phyloP scores from a whole-genome alignment of 1,284 basidiomycete species.

The Cutaneotrichosporon cavernicola region DNA sequence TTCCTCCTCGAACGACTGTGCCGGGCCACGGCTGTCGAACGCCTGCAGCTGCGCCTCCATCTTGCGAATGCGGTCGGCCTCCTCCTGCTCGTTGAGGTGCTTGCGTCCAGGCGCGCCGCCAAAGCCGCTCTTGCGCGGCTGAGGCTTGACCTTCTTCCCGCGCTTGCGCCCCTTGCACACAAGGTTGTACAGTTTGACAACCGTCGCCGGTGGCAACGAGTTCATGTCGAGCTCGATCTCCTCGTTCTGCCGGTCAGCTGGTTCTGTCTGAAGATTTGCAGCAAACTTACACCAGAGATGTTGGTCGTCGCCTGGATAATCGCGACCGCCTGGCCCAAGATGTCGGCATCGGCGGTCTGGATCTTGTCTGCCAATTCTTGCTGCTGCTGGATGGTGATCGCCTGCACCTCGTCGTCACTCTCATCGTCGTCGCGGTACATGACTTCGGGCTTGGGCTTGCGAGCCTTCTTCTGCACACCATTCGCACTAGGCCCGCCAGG shows the following conservation, averaged over 20 bases:
- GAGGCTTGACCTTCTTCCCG: conserved; percentile 31
- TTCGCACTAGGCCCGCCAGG: conserved; percentile 32
- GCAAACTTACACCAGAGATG: conserved; percentile 75
- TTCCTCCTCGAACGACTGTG: conserved; percentile 33
- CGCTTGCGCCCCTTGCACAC: conserved; percentile 63
- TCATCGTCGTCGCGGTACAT: conserved; percentile 52
- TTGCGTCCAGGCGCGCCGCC: conserved; percentile 83
- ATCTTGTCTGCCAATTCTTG: conserved; percentile 94
- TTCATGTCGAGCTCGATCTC: conserved; percentile 98
- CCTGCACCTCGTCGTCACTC: conserved; percentile 39
- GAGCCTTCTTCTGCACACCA: conserved; percentile 39
- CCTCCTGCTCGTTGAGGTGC: conserved; percentile 57
- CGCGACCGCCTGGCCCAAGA: conserved; percentile 78
- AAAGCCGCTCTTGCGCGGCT: conserved; percentile 56
- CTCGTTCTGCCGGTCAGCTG: conserved; percentile 65
- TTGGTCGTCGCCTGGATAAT: conserved; percentile 89
- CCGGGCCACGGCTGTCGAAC: conserved; percentile 34
- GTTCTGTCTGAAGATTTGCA: too few relatives aligned
- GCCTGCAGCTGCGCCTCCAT: conserved; percentile 63
- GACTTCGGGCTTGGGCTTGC: conserved; percentile 40
- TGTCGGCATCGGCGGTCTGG: conserved; percentile 69
- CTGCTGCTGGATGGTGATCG: conserved; percentile 85
- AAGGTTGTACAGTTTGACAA: conserved; percentile 89
- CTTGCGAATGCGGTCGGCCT: conserved; percentile 72
- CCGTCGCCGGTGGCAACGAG: conserved; percentile 72